These are phyloP conservation scores for Pittosporum tobira DNA, from an alignment of 129 eudicot species.

Conservation along the genomic window DNA sequence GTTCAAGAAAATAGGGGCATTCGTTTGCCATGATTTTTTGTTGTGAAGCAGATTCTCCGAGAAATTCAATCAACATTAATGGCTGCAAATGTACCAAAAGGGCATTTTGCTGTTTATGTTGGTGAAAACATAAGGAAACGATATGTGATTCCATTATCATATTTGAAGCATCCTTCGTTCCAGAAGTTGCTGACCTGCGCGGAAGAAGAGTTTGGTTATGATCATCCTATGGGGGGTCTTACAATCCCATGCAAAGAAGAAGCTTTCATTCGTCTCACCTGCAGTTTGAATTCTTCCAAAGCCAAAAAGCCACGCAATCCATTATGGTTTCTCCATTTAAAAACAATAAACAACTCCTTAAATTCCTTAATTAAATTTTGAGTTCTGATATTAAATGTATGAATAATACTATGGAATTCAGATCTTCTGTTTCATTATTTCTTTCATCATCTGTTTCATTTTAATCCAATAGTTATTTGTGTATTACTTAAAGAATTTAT, in stretches of 20 bases:
- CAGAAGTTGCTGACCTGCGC: constrained; percentile 29
- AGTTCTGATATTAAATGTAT: no score
- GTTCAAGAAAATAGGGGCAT: constrained; percentile 16
- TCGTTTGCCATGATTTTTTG: constrained; percentile 9
- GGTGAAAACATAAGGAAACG: constrained; percentile 42
- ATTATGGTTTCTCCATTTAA: background rate
- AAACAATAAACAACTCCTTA: no score
- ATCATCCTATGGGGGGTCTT: constrained; percentile 40
- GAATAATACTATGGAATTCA: no score
- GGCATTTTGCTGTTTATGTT: constrained; percentile 47
- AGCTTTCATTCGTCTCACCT: background rate
- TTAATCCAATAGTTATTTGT: no score
- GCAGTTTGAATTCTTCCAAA: background rate
- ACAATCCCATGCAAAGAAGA: constrained; percentile 36
- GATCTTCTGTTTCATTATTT: no score
- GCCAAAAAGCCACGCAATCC: background rate
- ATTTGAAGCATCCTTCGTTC: constrained; percentile 34
- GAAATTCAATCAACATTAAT: background rate
- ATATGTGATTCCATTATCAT: constrained; percentile 41
- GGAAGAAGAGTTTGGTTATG: constrained; percentile 37
- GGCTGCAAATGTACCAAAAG: constrained; percentile 39
- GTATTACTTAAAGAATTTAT: no score
- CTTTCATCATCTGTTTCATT: no score
- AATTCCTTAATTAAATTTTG: background rate
- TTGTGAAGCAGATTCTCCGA: background rate